Base-by-base conservation (phyloP, 2,329 filamentous ascomycete genomes). In the Hymenoscyphus repandus region DNA sequence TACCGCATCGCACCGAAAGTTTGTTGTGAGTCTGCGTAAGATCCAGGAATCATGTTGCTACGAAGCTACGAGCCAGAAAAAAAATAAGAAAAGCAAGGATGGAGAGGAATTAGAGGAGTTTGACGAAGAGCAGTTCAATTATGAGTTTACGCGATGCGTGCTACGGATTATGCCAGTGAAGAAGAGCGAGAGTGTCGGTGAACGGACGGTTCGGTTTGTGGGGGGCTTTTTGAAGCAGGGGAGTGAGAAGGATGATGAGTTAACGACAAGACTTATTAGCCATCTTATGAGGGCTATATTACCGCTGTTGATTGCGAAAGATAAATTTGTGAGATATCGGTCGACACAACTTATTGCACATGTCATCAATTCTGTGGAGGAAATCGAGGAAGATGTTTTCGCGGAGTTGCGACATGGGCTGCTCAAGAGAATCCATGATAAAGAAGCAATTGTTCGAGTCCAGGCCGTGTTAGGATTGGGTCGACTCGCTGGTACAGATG, bases 381-480 rank as follows among this genome's bases (percentile, higher is more conserved):
- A 89, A 1, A 89, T 97, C 61, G 93, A 97, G 62, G 90, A 96
- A 66, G 89, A 93, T 44, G 72, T 96, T 10, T 99, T 95, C 66
- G 83, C 90, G 61, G 80, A 89, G 52, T 76, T 97, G 53, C 81
- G 89, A 47, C 78, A 88, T 47, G 87, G 86, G 0, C 74, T 99
- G 34, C 72, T 95, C 40, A 95, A 88, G 70, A 80, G 93, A 32
- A 85, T 97, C 45, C 83, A 90, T 58, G 93, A 99, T 70, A 97
- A 96, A 70, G 93, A 99, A 67, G 81, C 90, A 6, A 88, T 91
- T 66, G 90, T 99, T 7, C 83, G 93, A 53, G 85, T 93, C 5
- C 93, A 99, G 68, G 93, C 93, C 6, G 90, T 96, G 1, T 76
- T 96, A 55, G 92, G 91, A 4, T 76, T 99, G n/a, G 88, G 89